phyloP scores from a whole-genome alignment of 805 yeast genomes.

The Kazachstania viticola region DNA sequence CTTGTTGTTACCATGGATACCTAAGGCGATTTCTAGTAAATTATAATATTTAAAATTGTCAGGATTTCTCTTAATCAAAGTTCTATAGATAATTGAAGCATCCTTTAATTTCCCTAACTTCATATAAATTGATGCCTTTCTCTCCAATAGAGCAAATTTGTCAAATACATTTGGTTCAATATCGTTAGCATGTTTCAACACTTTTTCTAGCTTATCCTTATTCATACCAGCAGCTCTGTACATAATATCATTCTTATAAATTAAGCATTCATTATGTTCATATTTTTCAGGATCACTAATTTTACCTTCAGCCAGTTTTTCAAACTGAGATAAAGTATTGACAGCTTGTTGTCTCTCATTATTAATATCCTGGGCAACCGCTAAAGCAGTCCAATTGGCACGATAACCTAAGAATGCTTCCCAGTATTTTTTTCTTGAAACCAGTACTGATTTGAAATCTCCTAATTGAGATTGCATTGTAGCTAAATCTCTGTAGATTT shows the following conservation, averaged over 20 bases:
- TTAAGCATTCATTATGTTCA: constrained; percentile 72
- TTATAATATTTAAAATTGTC: constrained; percentile 59
- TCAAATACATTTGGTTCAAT: constrained; percentile 46
- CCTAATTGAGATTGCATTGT: constrained; percentile 70
- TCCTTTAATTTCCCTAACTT: constrained; percentile 46
- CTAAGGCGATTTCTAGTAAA: constrained; percentile 54
- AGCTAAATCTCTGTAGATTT: constrained; percentile 72
- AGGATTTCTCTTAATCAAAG: constrained; percentile 73
- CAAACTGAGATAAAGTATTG: constrained; percentile 62
- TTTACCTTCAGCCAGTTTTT: constrained; percentile 58
- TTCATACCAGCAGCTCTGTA: constrained; percentile 45
- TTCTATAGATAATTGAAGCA: constrained; percentile 58
- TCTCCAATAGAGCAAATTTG: constrained; percentile 49
- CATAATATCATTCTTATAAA: constrained; percentile 61
- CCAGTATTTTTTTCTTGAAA: constrained; percentile 55
- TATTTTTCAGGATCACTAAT: constrained; percentile 52
- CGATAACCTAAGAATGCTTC: constrained; percentile 71
- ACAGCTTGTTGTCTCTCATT: constrained; percentile 59
- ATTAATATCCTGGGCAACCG: constrained; percentile 72
- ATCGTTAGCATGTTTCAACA: constrained; percentile 47
- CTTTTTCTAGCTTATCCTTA: constrained; percentile 35
- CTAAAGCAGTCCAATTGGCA: constrained; percentile 83
- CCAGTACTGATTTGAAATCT: constrained; percentile 51
- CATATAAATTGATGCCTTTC: constrained; percentile 51
- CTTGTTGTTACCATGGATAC: constrained; percentile 33